phyloP scores from a whole-genome alignment of 2,329 filamentous ascomycete genomes.

The Pezicula radicicola region DNA sequence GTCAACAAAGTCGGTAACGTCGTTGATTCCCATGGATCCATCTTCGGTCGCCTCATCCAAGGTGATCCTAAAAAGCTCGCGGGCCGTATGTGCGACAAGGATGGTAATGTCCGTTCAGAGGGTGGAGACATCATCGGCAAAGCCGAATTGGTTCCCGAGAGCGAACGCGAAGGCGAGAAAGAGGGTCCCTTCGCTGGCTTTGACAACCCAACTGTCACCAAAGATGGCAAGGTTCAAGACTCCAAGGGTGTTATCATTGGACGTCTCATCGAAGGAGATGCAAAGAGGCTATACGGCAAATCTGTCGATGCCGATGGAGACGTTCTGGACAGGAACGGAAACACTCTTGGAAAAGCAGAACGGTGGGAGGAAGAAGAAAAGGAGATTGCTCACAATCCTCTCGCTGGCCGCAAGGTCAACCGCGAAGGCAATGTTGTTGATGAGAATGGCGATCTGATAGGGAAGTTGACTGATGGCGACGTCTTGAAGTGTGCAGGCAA shows the following conservation, averaged over 20 bases:
- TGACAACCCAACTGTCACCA: constrained; percentile 60
- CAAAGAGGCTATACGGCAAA: constrained; percentile 70
- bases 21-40: constrained; percentile 50
- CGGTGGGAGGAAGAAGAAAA: constrained; percentile 56
- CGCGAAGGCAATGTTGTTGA: constrained; percentile 57
- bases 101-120: constrained; percentile 71
- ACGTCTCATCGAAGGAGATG: constrained; percentile 65
- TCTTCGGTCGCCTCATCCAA: constrained; percentile 65
- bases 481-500: constrained; percentile 62
- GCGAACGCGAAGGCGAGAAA: constrained; percentile 59
- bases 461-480: constrained; percentile 67
- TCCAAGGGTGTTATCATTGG: constrained; percentile 69
- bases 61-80: constrained; percentile 61
- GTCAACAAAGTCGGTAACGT: constrained; percentile 69
- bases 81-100: constrained; percentile 68
- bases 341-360: constrained; percentile 54
- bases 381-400: constrained; percentile 47
- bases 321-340: constrained; percentile 72
- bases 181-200: constrained; percentile 70
- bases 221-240: constrained; percentile 67
- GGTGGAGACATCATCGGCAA: constrained; percentile 67
- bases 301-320: constrained; percentile 80
- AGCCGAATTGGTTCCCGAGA: constrained; percentile 64
- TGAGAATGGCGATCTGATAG: constrained; percentile 58
- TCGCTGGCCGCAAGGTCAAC: constrained; percentile 54